Evolutionary conservation across 176 grass and related monocot species (phyloP), one percentile per base, ranked within the genome.

Genomic region (Elaeis guineensis): DNA sequence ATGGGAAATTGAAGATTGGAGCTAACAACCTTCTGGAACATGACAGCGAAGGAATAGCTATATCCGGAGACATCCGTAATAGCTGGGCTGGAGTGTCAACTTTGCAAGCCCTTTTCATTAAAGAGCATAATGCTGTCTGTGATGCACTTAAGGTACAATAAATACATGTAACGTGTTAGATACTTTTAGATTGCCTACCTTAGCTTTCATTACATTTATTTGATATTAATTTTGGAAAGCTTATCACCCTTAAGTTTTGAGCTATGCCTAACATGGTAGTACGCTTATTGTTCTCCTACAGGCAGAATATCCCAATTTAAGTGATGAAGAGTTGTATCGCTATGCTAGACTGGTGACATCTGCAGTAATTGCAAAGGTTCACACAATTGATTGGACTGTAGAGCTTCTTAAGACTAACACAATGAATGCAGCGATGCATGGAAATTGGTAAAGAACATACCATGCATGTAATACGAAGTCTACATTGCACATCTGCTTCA

Each of bases 311-410:
- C 83, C 73, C 14, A 8, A 52, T 2, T 49, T 86, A 57, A 51
- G 44, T 55, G 83, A 81, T 2, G 73, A 81, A 76, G 69, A 86
- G 19, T 58, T 86, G 51, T 86, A 67, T 23, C 77, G 64, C 30
- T 70, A 81, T 51, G 78, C 78, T 16, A 69, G 21, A 63, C 72
- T 86, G 21, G 83, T 81, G 23, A 86, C 83, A 56, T 86, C 78
- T 32, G 83, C 78, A 32, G 78, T 86, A 28, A 78, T 86, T 60
- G 83, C 83, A 63, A 86, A 86, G 57, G 55, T 86, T 56, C 78
- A 86, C 77, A 86, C 83, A 62, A 86, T 86, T 65, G 83, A 86
- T 53, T 86, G 83, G 83, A 86, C 83, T 19, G 78, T 86, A 0
- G 73, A 78, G 59, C 83, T 86, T 55, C 78, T 86, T 23, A 86